Base-by-base conservation (phyloP, 2,329 filamentous ascomycete genomes). In the Ophiocordyceps polyrhachis-furcata region DNA sequence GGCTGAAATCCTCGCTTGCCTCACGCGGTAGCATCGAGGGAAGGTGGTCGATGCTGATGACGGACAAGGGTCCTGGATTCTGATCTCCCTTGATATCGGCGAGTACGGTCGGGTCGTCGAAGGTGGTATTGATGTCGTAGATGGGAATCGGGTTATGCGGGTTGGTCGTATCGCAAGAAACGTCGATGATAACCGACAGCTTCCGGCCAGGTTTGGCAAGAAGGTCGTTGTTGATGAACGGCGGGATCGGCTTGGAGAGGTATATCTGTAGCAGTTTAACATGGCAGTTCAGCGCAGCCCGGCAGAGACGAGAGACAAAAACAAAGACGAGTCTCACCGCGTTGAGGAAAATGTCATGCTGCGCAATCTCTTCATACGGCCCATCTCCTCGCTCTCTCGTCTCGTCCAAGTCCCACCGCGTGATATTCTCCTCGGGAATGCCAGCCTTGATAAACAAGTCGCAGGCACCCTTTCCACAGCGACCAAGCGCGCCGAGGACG, bases 41-140 rank as follows among this genome's bases (percentile, higher is more conserved):
- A 44, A 93, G 70, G 58, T 93, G 85, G 62, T 93, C 84, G 56
- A 93, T 91, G 59, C 78, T 82, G 62, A 95, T 93, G 53, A 95
- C 83, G 42, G 74, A 79, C 46, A 94, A 65, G 8, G 74, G 71
- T 1, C 76, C 73, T 44, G 67, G 65, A 50, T 58, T 58, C 42
- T 57, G 51, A 45, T 67, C 58, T 62, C 70, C 55, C 66, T 74
- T 50, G 70, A 76, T 62, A 31, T 76, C 67, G 21, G 91, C 82
- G 1, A 79, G 73, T 0, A 93, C 79, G 1, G 86, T 94, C n/a
- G 88, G 89, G 58, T 83, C 78, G 58, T 79, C 76, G 58, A 95
- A 95, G 20, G 86, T 91, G 42, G 83, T 94, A 62, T 84, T 83
- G 58, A 83, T 76, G 52, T 72, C 71, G 69, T 93, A 94, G 57